phyloP scores from a whole-genome alignment of 345 rosid species.

The Combretum micranthum region DNA sequence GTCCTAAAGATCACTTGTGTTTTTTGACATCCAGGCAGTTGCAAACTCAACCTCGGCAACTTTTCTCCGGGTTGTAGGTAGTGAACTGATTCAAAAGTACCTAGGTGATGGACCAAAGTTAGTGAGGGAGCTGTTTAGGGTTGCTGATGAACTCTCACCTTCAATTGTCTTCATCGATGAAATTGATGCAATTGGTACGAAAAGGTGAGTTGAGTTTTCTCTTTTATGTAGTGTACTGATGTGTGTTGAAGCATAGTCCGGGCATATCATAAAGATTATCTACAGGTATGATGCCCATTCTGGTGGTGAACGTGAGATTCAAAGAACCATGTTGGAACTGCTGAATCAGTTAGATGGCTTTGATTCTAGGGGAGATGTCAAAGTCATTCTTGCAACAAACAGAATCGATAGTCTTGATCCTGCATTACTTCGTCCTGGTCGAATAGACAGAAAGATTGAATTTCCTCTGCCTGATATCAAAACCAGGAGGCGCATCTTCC shows the following conservation, averaged over 20 bases:
- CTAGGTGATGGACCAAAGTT: slow-evolving; percentile 95
- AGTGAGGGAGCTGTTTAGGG: slow-evolving; percentile 93
- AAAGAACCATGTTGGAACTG: slow-evolving; percentile 96
- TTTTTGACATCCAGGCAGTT: slow-evolving; percentile 60
- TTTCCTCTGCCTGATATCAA: slow-evolving; percentile 99
- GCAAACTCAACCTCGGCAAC: slow-evolving; percentile 98
- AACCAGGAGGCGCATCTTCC: slow-evolving; percentile 95
- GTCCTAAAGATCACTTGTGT: too few species aligned
- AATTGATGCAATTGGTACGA: slow-evolving; percentile 96
- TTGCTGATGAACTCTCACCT: slow-evolving; percentile 93
- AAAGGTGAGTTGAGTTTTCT: slow-evolving; percentile 43
- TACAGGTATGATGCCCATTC: slow-evolving; percentile 88
- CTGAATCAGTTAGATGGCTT: slow-evolving; percentile 94
- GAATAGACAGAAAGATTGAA: slow-evolving; percentile 92
- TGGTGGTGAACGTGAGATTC: slow-evolving; percentile 98
- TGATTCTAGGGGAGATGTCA: slow-evolving; percentile 96
- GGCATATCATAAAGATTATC: background rate
- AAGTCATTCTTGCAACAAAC: slow-evolving; percentile 95
- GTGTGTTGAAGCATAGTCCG: background rate
- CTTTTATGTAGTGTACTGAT: too few species aligned
- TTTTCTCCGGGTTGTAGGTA: slow-evolving; percentile 93
- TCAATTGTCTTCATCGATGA: slow-evolving; percentile 96
- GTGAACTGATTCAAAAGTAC: slow-evolving; percentile 95
- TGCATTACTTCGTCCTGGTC: slow-evolving; percentile 91
- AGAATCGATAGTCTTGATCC: slow-evolving; percentile 96